phyloP scores from a whole-genome alignment of 495 filamentous ascomycete species.

The Durotheca rogersii region DNA sequence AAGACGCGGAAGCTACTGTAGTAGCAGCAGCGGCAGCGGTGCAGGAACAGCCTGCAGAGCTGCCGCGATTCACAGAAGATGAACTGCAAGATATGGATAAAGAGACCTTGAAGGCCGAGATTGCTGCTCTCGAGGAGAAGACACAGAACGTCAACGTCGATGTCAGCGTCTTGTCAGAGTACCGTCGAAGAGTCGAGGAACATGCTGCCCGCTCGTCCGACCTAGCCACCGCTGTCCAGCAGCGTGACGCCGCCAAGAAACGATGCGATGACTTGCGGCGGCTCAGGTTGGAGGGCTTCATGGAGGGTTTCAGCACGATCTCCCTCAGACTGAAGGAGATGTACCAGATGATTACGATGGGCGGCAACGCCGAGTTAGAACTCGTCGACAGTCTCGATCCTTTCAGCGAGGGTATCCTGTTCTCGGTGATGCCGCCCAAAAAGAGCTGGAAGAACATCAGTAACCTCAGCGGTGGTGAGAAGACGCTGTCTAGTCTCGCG shows the following conservation, averaged over 20 bases:
- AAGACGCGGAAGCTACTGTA: no score
- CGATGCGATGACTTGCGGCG: conserved; percentile 88
- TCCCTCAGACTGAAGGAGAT: conserved; percentile 97
- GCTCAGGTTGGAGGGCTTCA: conserved; percentile 90
- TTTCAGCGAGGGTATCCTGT: conserved; percentile 94
- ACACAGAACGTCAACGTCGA: conserved; percentile 87
- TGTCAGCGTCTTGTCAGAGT: conserved; percentile 87
- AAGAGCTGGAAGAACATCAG: conserved; percentile 99
- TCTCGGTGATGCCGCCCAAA: conserved; percentile 98
- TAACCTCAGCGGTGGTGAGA: conserved; percentile 93
- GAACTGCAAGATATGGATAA: conserved; percentile 94
- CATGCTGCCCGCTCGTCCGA: conserved; percentile 79
- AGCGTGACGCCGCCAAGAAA: conserved; percentile 83
- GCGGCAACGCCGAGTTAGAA: conserved; percentile 95
- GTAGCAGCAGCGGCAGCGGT: no score
- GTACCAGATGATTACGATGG: conserved; percentile 99
- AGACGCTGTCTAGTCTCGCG: conserved; percentile 90
- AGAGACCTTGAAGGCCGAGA: conserved; percentile 78
- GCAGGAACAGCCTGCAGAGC: conserved; percentile 43
- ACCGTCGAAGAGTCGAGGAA: conserved; percentile 86
- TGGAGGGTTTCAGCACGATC: conserved; percentile 94
- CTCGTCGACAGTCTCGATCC: conserved; percentile 94
- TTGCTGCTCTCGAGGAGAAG: conserved; percentile 89
- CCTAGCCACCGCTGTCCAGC: conserved; percentile 67
- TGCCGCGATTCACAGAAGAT: conserved; percentile 83